phyloP scores from a whole-genome alignment of 2,329 filamentous ascomycete genomes.

The Emergomyces africanus region DNA sequence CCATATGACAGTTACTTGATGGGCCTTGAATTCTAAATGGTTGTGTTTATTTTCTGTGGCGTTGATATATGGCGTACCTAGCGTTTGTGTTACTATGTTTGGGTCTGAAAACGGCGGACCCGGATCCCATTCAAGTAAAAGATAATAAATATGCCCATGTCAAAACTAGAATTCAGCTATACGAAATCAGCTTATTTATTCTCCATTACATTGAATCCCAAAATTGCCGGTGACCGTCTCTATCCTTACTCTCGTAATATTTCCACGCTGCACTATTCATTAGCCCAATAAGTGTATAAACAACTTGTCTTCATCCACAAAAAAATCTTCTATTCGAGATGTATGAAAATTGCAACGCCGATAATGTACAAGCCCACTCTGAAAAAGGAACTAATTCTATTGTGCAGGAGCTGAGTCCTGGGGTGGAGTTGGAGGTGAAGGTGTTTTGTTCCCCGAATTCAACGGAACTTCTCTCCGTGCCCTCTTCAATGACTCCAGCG shows the following conservation, averaged over 20 bases:
- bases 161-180: not conserved
- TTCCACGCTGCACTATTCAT: not conserved
- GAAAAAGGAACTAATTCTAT: not conserved
- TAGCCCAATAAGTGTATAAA: not conserved
- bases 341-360: not conserved
- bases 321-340: not conserved
- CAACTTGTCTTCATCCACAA: not conserved
- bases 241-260: not conserved
- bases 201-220: not conserved
- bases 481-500: slow-evolving; percentile 68
- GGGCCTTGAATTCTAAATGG: slow-evolving; percentile 11
- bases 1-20: slow-evolving; percentile 10
- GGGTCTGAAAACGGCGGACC: not conserved
- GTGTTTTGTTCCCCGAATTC: slow-evolving; percentile 7
- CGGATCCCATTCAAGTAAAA: not conserved
- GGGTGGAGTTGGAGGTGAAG: not conserved
- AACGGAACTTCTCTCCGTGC: slow-evolving; percentile 55
- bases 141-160: not conserved
- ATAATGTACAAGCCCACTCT: slow-evolving; percentile 1
- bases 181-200: not conserved
- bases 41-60: not conserved
- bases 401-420: not conserved
- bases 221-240: not conserved
- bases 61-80: not conserved
- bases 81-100: not conserved